These are phyloP conservation scores for Hibiscus syriacus DNA, from an alignment of 345 rosid genomes.

Conservation along the genomic window DNA sequence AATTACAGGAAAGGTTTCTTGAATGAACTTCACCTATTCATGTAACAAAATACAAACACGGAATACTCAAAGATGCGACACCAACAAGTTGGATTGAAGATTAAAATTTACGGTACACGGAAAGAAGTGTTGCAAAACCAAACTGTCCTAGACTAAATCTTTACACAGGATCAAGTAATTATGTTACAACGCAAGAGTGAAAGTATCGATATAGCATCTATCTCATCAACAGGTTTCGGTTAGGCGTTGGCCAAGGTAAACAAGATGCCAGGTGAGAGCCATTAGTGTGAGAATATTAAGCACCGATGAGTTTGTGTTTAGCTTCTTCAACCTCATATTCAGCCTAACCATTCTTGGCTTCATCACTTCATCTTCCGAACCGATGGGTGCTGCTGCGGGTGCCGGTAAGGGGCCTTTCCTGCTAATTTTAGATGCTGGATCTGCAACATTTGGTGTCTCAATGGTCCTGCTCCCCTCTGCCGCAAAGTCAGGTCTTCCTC, in stretches of 20 bases:
- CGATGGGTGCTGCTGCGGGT: not conserved
- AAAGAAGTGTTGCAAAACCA: not conserved
- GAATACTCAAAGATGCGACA: not conserved
- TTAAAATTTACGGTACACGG: not conserved
- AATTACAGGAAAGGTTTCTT: not conserved
- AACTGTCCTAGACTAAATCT: not conserved
- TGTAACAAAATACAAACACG: not conserved
- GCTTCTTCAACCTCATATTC: slow-evolving; percentile 49
- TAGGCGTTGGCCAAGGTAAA: slow-evolving; percentile 45
- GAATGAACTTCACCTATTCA: not conserved
- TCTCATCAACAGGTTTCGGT: slow-evolving; percentile 21
- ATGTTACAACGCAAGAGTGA: not conserved
- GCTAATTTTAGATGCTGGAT: slow-evolving; percentile 1
- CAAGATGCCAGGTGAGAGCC: slow-evolving; percentile 65
- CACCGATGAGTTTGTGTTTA: slow-evolving; percentile 58
- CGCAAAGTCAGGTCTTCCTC: slow-evolving; percentile 36
- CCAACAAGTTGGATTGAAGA: not conserved
- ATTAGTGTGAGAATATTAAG: slow-evolving; percentile 45
- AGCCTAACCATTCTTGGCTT: slow-evolving; percentile 22
- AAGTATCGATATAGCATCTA: not conserved
- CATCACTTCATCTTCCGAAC: slow-evolving; percentile 19
- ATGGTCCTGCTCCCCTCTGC: slow-evolving; percentile 3
- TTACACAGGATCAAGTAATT: not conserved
- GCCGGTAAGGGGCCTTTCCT: slow-evolving; percentile 3
- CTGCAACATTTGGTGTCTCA: not conserved